Evolutionary conservation across 176 grass and related monocot species (phyloP).

Genomic region (Rhynchospora breviuscula): DNA sequence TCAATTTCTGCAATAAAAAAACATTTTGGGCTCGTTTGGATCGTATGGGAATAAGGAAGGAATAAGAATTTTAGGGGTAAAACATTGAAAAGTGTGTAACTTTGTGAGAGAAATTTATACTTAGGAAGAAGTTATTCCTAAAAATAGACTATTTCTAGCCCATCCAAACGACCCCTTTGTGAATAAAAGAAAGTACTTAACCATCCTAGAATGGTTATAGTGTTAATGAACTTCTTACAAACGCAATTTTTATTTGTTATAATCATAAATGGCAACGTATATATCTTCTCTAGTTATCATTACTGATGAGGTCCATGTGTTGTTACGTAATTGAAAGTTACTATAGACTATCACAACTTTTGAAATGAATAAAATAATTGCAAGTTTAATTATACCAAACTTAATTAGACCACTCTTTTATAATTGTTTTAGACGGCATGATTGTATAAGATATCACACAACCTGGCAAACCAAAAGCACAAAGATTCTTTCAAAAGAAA

Average conservation of each 20-base stretch:
- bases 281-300: not conserved
- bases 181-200: too few species aligned
- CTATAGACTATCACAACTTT: not conserved
- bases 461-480: conserved; percentile 1
- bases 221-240: not conserved
- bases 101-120: too few species aligned
- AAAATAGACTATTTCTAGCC: too few species aligned
- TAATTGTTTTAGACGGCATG: not conserved
- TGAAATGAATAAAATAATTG: not conserved
- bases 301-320: not conserved
- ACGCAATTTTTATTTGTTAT: not conserved
- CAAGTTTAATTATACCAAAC: not conserved
- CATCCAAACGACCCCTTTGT: too few species aligned
- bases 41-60: too few species aligned
- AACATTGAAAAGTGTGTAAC: too few species aligned
- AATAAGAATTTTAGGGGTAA: too few species aligned
- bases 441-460: conserved; percentile 15
- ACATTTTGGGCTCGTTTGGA: too few species aligned
- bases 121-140: too few species aligned
- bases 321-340: conserved; percentile 6
- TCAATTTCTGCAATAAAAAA: too few species aligned
- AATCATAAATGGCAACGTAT: not conserved
- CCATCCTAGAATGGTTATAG: too few species aligned
- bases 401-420: not conserved
- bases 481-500: conserved; percentile 8